Percentiles rank a stretch among this genome's conserved stretches.
Conservation (phyloP, 148 eudicot genomes). For the Silene conica region DNA sequence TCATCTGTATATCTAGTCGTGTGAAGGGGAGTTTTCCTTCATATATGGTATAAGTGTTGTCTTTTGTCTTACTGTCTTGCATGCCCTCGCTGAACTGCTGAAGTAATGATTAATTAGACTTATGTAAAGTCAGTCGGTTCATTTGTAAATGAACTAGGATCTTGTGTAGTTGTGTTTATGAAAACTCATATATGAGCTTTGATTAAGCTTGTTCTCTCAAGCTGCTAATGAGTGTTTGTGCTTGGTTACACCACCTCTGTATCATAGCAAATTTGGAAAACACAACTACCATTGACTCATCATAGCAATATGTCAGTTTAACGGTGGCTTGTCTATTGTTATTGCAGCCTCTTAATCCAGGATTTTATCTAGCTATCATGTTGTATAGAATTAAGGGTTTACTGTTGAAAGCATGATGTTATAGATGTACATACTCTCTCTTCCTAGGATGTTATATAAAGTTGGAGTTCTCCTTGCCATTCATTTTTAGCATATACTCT, state of each 20-base stretch:
- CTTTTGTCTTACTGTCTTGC: background rate
- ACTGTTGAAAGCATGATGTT: background rate
- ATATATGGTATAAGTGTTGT: no score
- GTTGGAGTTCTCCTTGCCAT: background rate
- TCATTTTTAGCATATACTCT: background rate
- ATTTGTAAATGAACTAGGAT: no score
- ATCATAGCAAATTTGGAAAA: background rate
- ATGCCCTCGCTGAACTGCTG: conserved; percentile 1
- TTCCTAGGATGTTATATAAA: background rate
- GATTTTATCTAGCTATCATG: no score
- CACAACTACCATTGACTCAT: no score
- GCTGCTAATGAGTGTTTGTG: background rate
- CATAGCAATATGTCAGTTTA: background rate
- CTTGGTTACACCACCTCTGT: no score
- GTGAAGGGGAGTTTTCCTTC: background rate
- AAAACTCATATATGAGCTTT: background rate
- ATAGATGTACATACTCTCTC: background rate
- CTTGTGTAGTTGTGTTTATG: no score
- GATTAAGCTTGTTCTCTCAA: background rate
- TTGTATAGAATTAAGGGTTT: background rate
- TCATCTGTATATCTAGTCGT: background rate
- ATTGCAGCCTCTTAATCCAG: no score
- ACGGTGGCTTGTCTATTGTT: background rate
- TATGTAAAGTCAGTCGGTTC: background rate
- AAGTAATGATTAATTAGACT: background rate